Base-by-base conservation (phyloP, 768 basidiomycete species). In the Lactarius hengduanensis region DNA sequence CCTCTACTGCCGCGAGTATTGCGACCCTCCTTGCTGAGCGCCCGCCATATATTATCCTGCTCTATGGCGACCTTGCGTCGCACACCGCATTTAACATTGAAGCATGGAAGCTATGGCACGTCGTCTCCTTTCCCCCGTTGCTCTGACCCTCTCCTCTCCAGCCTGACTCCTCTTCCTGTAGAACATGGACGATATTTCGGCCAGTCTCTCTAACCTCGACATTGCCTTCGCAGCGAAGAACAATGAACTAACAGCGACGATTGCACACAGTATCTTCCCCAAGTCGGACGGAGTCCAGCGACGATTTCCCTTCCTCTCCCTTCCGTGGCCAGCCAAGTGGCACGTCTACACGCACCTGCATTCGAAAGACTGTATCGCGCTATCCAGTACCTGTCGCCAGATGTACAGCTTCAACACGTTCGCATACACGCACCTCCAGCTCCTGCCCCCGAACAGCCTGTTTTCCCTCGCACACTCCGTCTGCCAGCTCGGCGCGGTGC, bases 381-480 rank as follows among this genome's bases (percentile, higher is more conserved):
- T 66, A 32, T 66, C 65, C 13, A 34, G 57, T 26, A 66, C 65
- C 10, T 66, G 65, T 40, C 65, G 40, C 5, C 47, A 62, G 7
- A 66, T 66, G 65, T 66, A 66, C 32, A 16, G 34, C 22, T 45
- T 62, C 50, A 66, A 62, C 57, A 43, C 50, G 4, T 36, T 66
- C 9, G 30, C 65, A 9, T 66, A 66, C 65, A 62, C 57, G 4
- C 65, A 66, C 61, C 45, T 66, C 32, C 57, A 54, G 40, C 53
- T 66, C 65, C 38, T 59, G 30, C 65, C 61, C 5, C 65, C 65
- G 4, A 66, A 62, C 50, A 58, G 18, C 22, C 65, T 66, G 18
- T 62, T 43, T 50, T 58, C 61, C 57, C 61, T 66, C 57, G 16
- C 65, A 22, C 40, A 47, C 32, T 43, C 65, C 36, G 3, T 66